Evolutionary conservation across 176 grass and related monocot genomes (phyloP), one percentile per base, ranked within the genome.

Genomic region (Hyparrhenia diplandra): DNA sequence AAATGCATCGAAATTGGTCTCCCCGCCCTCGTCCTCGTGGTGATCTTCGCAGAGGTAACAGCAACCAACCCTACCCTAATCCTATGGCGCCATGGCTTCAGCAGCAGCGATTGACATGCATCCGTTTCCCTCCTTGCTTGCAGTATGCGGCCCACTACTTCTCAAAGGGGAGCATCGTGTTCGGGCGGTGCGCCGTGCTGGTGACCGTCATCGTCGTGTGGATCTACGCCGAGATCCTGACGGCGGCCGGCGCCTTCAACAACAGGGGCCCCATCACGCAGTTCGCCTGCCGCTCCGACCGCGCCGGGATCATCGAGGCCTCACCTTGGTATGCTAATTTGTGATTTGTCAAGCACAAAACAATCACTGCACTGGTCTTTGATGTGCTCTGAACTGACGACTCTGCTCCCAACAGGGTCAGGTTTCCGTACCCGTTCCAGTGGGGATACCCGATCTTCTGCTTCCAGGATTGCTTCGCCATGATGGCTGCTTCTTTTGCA

Each of bases 381-480:
- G 71, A 75, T 46, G 18, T 11, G 36, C 37, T 83, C 86, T 35
- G 6, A 11, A 5, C 25, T 28, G 41, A 29, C 66, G 23, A 66
- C 63, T 88, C 30, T 54, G 51, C 18, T 49, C 46, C 79, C 39
- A 86, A 72, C 88, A 98, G 95, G 95, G 84, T 93, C 60, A 91
- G 90, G 83, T 88, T 98, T 82, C 95, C 95, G 12, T 98, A 95
- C 28, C 95, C 95, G 75, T 95, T 98, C 77, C 95, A 98, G 90
- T 98, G 95, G 95, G 95, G 92, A 8, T 86, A 87, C 73, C 95
- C 95, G 1, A 87, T 85, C 43, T 98, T 98, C 84, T 80, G 82
- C 69, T 93, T 76, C 1, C 86, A 93, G 14, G 95, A 98, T 83
- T 83, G 85, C 84, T 89, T 98, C 67, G 92, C 82, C 24, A 94